Base-by-base conservation (phyloP, 2,329 filamentous ascomycete genomes). In the Fusarium neocosmosporiellum region DNA sequence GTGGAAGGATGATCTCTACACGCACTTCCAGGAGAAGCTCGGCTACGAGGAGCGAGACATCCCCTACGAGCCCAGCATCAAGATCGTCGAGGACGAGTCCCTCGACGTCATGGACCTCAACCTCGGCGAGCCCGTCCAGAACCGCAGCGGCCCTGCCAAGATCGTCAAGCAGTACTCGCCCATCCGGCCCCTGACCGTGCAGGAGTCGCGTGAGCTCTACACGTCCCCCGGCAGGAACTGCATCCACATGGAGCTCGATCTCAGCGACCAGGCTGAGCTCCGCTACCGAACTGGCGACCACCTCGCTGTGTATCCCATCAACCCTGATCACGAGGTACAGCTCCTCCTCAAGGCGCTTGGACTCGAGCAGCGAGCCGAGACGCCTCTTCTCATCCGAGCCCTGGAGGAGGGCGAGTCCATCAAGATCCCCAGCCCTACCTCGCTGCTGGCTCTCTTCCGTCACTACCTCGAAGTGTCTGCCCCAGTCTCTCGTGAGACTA, bases 401-500 rank as follows among this genome's bases (percentile, higher is more conserved):
- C 31, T 78, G 1, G 78, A 78, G 13, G 64, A 73, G 24, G 67
- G 66, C 2, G 59, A 59, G 3, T 13, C 64, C 11, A 61, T 62
- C 63, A 67, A 78, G 67, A 67, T 86, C 1, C 84, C 84, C 2
- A 82, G 80, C 2, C 82, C 82, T 0, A 84, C 81, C 1, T 83
- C 83, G 0, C 71, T 82, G 6, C 71, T 81, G 2, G 80, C 81
- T 0, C 78, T 85, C 5, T 82, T 87, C 69, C 77, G 80, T 7
- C 80, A 86, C 68, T 84, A 87, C 62, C 81, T 88, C 2, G 86
- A 88, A 62, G 84, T 87, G 29, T 74, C 71, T 24, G 79, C 74
- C 4, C 74, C 75, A 0, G 74, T 81, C 7, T 78, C 67, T 80
- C 83, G 86, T 10, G 78, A 91, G 0, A 84, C 88, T 0, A 67